Evolutionary conservation across 345 rosid genomes (phyloP).

Genomic region (Lepidium didymum): DNA sequence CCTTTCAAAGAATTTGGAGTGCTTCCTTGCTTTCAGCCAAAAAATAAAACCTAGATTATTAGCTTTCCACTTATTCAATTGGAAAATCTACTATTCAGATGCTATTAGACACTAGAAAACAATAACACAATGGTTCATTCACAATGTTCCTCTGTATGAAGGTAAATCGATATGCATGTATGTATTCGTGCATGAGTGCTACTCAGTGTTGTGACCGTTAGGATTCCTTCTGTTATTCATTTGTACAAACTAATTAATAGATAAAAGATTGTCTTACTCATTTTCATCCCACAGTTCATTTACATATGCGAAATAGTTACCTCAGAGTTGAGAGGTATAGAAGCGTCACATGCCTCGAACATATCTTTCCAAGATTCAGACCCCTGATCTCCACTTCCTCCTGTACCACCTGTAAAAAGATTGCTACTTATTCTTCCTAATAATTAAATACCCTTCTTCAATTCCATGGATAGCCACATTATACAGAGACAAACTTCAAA

Average conservation of each 20-base stretch:
- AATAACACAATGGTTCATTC: not conserved
- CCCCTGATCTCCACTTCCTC: conserved; percentile 34
- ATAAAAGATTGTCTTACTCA: not conserved
- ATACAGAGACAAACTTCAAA: not conserved
- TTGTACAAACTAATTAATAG: not conserved
- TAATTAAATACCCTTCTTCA: not conserved
- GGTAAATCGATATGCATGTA: not conserved
- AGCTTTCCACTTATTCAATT: not conserved
- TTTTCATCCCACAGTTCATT: not conserved
- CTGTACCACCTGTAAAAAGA: conserved; percentile 38
- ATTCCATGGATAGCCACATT: not conserved
- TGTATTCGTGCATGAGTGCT: not conserved
- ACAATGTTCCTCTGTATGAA: not conserved
- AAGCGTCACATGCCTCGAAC: conserved; percentile 38
- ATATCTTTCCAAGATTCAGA: conserved; percentile 48
- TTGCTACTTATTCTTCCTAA: conserved; percentile 2
- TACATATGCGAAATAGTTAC: conserved; percentile 17
- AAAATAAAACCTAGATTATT: not conserved
- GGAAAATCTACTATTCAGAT: not conserved
- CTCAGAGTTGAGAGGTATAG: conserved; percentile 33
- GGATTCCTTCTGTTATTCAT: not conserved
- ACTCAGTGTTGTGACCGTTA: not conserved
- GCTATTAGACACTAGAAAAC: not conserved
- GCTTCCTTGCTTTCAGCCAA: conserved; percentile 38
- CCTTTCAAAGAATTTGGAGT: conserved; percentile 28